Conservation (phyloP, 371 early-diverging fungal species). For the Zychaea mexicana region DNA sequence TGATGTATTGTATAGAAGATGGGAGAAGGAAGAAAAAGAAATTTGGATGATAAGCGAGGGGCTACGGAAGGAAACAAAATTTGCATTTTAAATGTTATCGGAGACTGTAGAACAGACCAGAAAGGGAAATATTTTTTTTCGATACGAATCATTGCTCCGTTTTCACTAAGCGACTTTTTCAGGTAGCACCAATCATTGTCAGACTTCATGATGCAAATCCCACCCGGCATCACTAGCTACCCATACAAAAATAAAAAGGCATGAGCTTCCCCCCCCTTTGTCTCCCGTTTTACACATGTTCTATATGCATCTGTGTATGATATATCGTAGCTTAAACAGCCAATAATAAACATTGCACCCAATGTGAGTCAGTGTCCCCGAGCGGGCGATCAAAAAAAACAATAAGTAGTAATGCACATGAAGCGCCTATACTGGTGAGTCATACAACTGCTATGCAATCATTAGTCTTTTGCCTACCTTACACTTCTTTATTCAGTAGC, state of each 20-base stretch:
- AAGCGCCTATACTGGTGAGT: too few species aligned
- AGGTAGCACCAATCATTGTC: not conserved
- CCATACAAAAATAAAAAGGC: too few species aligned
- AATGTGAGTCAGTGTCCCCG: not conserved
- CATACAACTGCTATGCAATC: too few species aligned
- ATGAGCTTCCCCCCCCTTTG: not conserved
- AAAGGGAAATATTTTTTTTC: not conserved
- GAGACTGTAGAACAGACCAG: not conserved
- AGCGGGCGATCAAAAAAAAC: conserved; percentile 1
- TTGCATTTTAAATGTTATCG: not conserved
- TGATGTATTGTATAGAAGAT: not conserved
- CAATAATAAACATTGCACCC: not conserved
- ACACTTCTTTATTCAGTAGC: too few species aligned
- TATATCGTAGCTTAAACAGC: not conserved
- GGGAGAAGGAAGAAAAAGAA: not conserved
- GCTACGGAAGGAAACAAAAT: not conserved
- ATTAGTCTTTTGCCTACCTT: too few species aligned
- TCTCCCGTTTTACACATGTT: too few species aligned
- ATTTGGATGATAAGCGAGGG: not conserved
- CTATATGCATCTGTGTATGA: too few species aligned
- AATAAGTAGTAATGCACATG: too few species aligned
- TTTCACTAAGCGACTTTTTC: not conserved
- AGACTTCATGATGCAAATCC: not conserved
- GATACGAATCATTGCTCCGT: not conserved
- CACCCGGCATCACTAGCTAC: too few species aligned